These are phyloP conservation scores for Rhododendron molle DNA, from an alignment of 148 eudicot genomes.

Conservation along the genomic window DNA sequence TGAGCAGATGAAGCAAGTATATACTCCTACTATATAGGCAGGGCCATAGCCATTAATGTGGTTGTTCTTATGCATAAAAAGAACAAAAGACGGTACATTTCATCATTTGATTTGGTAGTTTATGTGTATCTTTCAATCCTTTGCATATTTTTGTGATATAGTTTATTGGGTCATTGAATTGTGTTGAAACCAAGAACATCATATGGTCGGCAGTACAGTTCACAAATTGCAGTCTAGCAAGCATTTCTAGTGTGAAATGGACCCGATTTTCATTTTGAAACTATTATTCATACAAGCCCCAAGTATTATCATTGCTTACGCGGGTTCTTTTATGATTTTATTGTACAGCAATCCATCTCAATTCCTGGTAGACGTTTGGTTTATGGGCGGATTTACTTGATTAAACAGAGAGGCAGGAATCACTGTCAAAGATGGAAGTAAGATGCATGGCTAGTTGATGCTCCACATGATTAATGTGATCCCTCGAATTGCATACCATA, in stretches of 20 bases:
- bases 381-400: conserved; percentile 80
- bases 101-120: not conserved
- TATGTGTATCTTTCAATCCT: not conserved
- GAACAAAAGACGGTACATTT: not conserved
- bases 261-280: not conserved
- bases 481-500: not conserved
- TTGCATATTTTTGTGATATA: not conserved
- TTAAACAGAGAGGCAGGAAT: conserved; percentile 43
- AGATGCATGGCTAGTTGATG: conserved; percentile 5
- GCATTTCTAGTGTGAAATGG: not conserved
- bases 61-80: not conserved
- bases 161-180: not conserved
- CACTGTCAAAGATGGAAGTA: conserved; percentile 36
- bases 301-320: not conserved
- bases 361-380: conserved; percentile 70
- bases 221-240: not conserved
- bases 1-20: not conserved
- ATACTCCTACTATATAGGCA: not conserved
- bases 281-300: not conserved
- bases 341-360: conserved; percentile 53
- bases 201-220: not conserved
- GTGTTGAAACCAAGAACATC: not conserved
- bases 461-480: not conserved
- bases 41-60: not conserved
- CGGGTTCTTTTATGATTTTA: not conserved